These are phyloP conservation scores for Cercospora sp. DNA, from an alignment of 2,329 filamentous ascomycete species.

Conservation along the genomic window DNA sequence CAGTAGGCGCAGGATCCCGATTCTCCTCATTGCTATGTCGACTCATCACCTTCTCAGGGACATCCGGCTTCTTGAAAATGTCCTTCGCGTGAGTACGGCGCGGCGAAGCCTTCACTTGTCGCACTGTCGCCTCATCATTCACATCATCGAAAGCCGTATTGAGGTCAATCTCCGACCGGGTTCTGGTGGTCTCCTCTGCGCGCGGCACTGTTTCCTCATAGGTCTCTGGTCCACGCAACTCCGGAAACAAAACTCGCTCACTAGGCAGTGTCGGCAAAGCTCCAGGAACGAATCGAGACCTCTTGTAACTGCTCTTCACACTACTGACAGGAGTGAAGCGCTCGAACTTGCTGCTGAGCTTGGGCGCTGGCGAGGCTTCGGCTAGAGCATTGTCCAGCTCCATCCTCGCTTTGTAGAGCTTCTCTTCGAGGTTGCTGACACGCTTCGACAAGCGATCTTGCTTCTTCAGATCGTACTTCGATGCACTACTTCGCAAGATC, in stretches of 20 bases:
- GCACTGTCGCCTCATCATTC: constrained; percentile 29
- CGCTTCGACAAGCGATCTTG: constrained; percentile 59
- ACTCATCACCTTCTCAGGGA: constrained; percentile 16
- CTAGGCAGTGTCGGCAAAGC: constrained; percentile 43
- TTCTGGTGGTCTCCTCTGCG: constrained; percentile 19
- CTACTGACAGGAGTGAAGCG: constrained; percentile 39
- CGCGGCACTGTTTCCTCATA: constrained; percentile 13
- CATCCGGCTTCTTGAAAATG: constrained; percentile 28
- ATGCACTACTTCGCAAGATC: constrained; percentile 50
- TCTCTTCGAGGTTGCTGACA: constrained; percentile 61
- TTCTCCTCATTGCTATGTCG: constrained; percentile 14
- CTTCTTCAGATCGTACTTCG: constrained; percentile 58
- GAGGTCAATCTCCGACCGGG: constrained; percentile 23
- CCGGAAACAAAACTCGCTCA: constrained; percentile 42
- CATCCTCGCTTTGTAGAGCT: constrained; percentile 57
- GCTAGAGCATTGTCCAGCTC: constrained; percentile 55
- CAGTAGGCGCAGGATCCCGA: background rate
- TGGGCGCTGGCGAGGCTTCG: constrained; percentile 44
- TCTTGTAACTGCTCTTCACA: constrained; percentile 32
- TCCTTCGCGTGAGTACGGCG: constrained; percentile 30
- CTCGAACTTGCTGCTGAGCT: constrained; percentile 40
- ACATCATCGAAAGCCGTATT: constrained; percentile 28
- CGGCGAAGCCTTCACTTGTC: constrained; percentile 21
- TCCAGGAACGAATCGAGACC: constrained; percentile 39
- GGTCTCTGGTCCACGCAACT: constrained; percentile 21